phyloP scores from a whole-genome alignment of 78 protist genomes.

The Parvularia atlantis region DNA sequence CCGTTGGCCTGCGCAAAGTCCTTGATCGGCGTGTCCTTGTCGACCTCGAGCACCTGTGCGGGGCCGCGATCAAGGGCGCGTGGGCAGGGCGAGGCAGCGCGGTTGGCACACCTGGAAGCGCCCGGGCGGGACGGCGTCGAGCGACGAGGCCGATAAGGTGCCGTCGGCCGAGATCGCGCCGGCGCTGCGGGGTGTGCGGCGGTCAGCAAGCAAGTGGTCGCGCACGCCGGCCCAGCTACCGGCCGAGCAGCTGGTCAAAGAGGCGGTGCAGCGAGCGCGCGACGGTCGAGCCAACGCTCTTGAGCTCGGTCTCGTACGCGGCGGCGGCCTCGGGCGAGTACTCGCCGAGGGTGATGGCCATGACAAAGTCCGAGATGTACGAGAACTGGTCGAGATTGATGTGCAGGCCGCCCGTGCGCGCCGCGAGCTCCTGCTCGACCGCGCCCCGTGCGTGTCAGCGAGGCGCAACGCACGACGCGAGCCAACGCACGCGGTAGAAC shows the following conservation, averaged over 20 bases:
- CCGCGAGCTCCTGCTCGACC: neutral
- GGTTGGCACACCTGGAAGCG: no score
- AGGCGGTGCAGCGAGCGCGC: neutral
- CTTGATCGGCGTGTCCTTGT: neutral
- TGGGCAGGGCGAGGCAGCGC: no score
- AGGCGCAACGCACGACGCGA: no score
- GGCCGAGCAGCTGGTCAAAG: neutral
- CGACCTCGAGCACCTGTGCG: neutral
- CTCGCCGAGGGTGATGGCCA: neutral
- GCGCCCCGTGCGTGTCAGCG: no score
- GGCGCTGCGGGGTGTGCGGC: no score
- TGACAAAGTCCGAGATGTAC: neutral
- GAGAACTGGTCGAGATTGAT: neutral
- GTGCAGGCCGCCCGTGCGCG: neutral
- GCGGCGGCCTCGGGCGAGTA: neutral
- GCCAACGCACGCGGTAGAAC: neutral
- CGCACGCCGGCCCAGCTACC: neutral
- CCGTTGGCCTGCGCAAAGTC: neutral
- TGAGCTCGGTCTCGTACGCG: neutral
- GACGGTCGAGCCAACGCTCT: neutral
- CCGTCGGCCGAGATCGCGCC: no score
- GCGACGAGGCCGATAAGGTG: no score
- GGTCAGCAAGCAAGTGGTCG: no score
- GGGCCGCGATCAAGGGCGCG: no score
- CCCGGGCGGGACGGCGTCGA: no score